Evolutionary conservation across 176 grass and related monocot genomes (phyloP).

Genomic region (Saccharum officinarum): DNA sequence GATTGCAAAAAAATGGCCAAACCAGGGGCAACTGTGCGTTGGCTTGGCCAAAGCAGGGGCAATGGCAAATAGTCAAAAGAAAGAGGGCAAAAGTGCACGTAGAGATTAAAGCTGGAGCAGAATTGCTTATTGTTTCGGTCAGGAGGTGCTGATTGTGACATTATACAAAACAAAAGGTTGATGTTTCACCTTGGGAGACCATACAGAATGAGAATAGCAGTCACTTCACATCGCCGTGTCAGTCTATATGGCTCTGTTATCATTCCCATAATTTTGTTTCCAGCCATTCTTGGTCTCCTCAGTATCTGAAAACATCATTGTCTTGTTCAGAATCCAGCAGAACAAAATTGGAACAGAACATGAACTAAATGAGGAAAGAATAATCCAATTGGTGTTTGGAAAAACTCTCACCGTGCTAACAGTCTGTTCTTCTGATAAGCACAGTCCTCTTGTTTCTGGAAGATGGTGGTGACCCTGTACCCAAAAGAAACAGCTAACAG

Average conservation of each 20-base stretch:
- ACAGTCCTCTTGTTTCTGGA: conserved; percentile 97
- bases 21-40: neutral
- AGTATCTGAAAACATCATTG: conserved; percentile 58
- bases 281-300: conserved; percentile 73
- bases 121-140: neutral
- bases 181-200: conserved; percentile 90
- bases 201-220: conserved; percentile 93
- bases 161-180: conserved; percentile 32
- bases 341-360: neutral
- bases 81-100: neutral
- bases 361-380: conserved; percentile 16
- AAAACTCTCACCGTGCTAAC: conserved; percentile 76
- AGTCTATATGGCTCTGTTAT: conserved; percentile 88
- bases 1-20: neutral
- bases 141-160: neutral
- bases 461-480: conserved; percentile 84
- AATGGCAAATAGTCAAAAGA: neutral
- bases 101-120: neutral
- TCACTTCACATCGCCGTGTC: conserved; percentile 89
- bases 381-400: conserved; percentile 11
- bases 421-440: conserved; percentile 95
- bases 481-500: conserved; percentile 34
- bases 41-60: neutral
- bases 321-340: conserved; percentile 7
- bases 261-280: conserved; percentile 86